phyloP scores from a whole-genome alignment of 371 early-diverging fungal genomes.

The Mucor sp. region DNA sequence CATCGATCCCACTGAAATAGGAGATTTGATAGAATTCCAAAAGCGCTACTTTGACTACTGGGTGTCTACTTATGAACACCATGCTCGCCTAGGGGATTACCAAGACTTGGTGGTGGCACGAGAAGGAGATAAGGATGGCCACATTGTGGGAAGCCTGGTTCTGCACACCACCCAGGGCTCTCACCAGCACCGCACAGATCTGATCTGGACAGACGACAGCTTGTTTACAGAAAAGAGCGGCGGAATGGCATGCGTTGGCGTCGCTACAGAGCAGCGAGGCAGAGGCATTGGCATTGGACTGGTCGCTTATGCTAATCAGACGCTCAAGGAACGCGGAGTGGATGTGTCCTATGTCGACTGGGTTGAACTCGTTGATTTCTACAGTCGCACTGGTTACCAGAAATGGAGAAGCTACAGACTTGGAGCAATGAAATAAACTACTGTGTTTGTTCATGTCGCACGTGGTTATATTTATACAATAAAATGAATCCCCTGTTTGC shows the following conservation, averaged over 20 bases:
- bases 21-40: slow-evolving; percentile 41
- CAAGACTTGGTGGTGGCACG: slow-evolving; percentile 48
- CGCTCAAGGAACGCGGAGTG: slow-evolving; percentile 39
- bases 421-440: slow-evolving; percentile 18
- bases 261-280: slow-evolving; percentile 41
- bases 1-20: slow-evolving; percentile 21
- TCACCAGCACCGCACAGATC: slow-evolving; percentile 32
- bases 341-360: slow-evolving; percentile 47
- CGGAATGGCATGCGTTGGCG: slow-evolving; percentile 54
- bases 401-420: slow-evolving; percentile 46
- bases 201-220: slow-evolving; percentile 39
- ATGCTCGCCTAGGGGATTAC: slow-evolving; percentile 44
- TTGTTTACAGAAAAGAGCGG: slow-evolving; percentile 39
- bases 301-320: slow-evolving; percentile 43
- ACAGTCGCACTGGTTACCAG: slow-evolving; percentile 41
- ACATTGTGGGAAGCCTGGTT: slow-evolving; percentile 35
- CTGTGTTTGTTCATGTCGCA: slow-evolving; percentile 23
- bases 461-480: slow-evolving; percentile 13
- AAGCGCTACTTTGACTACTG: slow-evolving; percentile 38
- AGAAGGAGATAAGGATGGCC: slow-evolving; percentile 29
- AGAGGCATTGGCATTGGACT: slow-evolving; percentile 47
- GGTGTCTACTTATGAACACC: slow-evolving; percentile 47
- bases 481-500: slow-evolving; percentile 18
- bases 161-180: slow-evolving; percentile 32
- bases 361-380: slow-evolving; percentile 51